These are phyloP conservation scores for Solanum appendiculatum DNA, from an alignment of 257 asterid species.

Conservation along the genomic window DNA sequence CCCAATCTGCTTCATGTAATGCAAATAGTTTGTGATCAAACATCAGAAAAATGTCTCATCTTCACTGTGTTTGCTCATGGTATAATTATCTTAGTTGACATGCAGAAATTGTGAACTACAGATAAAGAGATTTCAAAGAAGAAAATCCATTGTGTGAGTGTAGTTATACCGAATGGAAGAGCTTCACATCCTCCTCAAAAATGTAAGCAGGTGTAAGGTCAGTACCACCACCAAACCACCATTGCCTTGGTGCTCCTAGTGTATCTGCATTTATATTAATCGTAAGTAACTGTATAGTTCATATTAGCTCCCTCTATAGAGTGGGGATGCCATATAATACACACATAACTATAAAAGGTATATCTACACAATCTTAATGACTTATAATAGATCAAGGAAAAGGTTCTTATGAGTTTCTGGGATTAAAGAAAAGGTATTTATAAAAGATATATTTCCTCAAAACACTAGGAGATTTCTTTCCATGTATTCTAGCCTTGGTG, in stretches of 20 bases:
- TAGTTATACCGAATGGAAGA: slow-evolving; percentile 72
- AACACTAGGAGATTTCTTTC: background rate
- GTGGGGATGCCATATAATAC: background rate
- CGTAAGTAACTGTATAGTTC: background rate
- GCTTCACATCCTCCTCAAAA: slow-evolving; percentile 89
- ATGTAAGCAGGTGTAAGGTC: slow-evolving; percentile 93
- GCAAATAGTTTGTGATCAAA: background rate
- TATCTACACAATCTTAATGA: background rate
- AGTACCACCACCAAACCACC: slow-evolving; percentile 99
- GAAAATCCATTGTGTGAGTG: background rate
- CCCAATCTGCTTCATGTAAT: background rate
- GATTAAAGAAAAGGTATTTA: background rate
- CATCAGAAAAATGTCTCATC: background rate
- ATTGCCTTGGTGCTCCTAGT: slow-evolving; percentile 86
- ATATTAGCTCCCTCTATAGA: background rate
- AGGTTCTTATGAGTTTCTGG: too few relatives aligned
- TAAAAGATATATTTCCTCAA: background rate
- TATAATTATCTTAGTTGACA: background rate
- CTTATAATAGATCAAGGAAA: background rate
- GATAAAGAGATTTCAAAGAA: background rate
- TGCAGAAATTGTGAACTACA: background rate
- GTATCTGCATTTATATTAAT: slow-evolving; percentile 45
- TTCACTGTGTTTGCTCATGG: background rate
- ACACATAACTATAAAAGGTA: background rate
- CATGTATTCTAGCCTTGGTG: too few relatives aligned